A percentile compares a stretch with the other conserved stretches of the same genome.
phyloP scores from a whole-genome alignment of 805 yeast genomes.

The Hanseniaspora osmophila region DNA sequence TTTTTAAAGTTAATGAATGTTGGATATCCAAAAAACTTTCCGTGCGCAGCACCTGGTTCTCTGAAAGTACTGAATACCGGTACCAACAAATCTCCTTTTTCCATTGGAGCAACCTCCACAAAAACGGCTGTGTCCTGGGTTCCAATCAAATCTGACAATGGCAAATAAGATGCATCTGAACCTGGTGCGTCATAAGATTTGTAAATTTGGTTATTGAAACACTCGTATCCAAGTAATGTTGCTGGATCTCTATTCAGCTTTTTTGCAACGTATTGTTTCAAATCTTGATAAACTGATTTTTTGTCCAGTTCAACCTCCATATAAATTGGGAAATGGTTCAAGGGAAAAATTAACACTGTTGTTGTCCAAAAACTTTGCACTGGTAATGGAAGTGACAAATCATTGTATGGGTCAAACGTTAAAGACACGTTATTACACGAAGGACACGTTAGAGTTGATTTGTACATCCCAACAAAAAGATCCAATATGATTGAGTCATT shows the following conservation, averaged over 20 bases:
- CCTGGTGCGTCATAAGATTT: constrained; percentile 53
- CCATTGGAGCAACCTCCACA: constrained; percentile 34
- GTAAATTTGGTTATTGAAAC: constrained; percentile 56
- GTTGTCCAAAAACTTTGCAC: constrained; percentile 59
- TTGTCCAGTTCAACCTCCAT: constrained; percentile 65
- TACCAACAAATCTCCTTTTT: constrained; percentile 35
- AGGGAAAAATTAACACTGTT: constrained; percentile 48
- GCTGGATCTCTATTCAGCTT: constrained; percentile 25
- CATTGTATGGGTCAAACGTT: constrained; percentile 90
- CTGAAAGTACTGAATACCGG: constrained; percentile 42
- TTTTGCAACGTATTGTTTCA: constrained; percentile 45
- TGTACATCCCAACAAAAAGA: constrained; percentile 79
- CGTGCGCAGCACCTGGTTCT: constrained; percentile 27
- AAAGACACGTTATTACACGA: constrained; percentile 64
- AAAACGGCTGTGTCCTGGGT: constrained; percentile 51
- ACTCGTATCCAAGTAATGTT: constrained; percentile 38
- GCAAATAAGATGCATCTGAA: constrained; percentile 37
- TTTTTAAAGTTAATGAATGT: constrained; percentile 37
- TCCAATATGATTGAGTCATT: constrained; percentile 80
- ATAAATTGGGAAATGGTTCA: constrained; percentile 31
- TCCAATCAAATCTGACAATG: constrained; percentile 52
- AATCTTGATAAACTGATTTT: constrained; percentile 46
- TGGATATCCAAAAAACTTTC: constrained; percentile 59
- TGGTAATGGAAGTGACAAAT: constrained; percentile 80
- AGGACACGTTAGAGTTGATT: constrained; percentile 83